phyloP scores from a whole-genome alignment of 176 grass and related monocot species.

The Leersia perrieri region DNA sequence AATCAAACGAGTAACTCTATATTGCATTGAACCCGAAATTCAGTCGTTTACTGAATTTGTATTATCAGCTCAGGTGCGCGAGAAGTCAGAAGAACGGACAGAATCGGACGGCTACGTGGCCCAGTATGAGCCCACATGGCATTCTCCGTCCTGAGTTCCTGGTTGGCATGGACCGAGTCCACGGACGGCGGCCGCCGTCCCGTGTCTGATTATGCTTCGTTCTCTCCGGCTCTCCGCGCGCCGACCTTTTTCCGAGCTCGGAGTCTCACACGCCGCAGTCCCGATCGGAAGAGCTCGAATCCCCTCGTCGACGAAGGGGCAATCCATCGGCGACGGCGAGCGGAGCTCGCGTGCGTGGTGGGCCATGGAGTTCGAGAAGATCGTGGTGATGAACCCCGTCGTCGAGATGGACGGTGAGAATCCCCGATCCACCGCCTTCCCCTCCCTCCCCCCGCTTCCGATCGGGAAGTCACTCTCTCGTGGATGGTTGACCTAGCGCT shows the following conservation, averaged over 20 bases:
- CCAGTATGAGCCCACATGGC: too few relatives aligned
- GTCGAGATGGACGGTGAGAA: conserved; percentile 85
- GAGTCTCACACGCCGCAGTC: background rate
- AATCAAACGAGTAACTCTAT: too few relatives aligned
- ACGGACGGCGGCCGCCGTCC: conserved; percentile 1
- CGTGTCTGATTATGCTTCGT: background rate
- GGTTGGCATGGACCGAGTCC: background rate
- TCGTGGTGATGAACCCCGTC: conserved; percentile 67
- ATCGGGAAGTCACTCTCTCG: background rate
- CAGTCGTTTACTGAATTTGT: too few relatives aligned
- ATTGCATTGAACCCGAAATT: too few relatives aligned
- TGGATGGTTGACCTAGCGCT: background rate
- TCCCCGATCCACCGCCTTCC: background rate
- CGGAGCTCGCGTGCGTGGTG: background rate
- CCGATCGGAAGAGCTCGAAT: conserved; percentile 1
- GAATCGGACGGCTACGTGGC: too few relatives aligned
- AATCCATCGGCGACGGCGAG: background rate
- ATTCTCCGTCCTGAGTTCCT: background rate
- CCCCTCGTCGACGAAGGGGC: background rate
- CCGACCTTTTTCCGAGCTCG: background rate
- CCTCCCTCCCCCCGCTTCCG: background rate
- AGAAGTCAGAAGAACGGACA: too few relatives aligned
- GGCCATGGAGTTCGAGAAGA: conserved; percentile 59
- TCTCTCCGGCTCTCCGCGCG: conserved; percentile 7
- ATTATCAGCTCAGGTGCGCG: too few relatives aligned